A percentile compares a stretch with the other conserved stretches of the same genome.
Evolutionary conservation across 2,329 filamentous ascomycete species (phyloP).

Genomic region (Talaromyces sp.): DNA sequence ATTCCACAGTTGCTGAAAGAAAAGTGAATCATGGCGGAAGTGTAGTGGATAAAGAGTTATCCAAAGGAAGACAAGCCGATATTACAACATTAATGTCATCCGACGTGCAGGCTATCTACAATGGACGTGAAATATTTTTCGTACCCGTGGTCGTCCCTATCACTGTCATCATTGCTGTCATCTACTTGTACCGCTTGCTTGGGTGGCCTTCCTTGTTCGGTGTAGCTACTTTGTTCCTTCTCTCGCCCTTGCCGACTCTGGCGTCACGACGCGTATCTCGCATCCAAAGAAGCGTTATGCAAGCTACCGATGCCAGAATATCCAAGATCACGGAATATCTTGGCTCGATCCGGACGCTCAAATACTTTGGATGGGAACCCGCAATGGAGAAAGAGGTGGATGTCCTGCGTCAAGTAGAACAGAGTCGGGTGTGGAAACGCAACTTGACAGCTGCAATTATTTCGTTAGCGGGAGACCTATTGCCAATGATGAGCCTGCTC

Average conservation of each 20-base stretch:
- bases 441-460: constrained; percentile 44
- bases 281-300: constrained; percentile 52
- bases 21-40: constrained; percentile 12
- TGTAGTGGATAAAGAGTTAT: constrained; percentile 25
- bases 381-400: constrained; percentile 53
- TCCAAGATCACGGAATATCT: constrained; percentile 59
- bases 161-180: constrained; percentile 48
- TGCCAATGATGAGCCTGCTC: constrained; percentile 53
- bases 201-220: constrained; percentile 57
- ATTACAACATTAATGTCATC: constrained; percentile 59
- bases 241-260: constrained; percentile 51
- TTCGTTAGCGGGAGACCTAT: constrained; percentile 51
- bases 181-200: constrained; percentile 55
- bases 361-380: constrained; percentile 61
- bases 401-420: constrained; percentile 50
- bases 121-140: constrained; percentile 52
- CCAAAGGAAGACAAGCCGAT: constrained; percentile 47
- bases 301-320: constrained; percentile 56
- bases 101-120: constrained; percentile 56
- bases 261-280: constrained; percentile 51
- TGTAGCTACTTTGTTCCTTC: constrained; percentile 46
- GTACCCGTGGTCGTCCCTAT: constrained; percentile 47
- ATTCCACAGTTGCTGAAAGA: constrained; percentile 30
- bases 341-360: constrained; percentile 56
- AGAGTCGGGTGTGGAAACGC: constrained; percentile 54